Evolutionary conservation across 441 rosid species (phyloP).

Genomic region (Metrosideros polymorpha): DNA sequence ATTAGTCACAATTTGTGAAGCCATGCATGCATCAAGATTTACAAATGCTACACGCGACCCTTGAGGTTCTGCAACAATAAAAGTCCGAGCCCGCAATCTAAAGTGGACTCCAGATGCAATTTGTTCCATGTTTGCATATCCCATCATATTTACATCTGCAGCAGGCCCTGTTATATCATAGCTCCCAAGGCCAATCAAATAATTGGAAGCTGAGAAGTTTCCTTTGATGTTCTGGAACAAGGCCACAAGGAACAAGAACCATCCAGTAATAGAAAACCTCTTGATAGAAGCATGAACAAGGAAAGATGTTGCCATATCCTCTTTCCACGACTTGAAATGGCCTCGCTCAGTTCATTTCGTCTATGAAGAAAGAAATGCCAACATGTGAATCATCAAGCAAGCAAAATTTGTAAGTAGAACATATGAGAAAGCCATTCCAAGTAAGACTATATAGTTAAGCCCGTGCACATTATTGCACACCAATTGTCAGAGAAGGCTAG

Average conservation of each 20-base stretch:
- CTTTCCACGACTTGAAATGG: neutral
- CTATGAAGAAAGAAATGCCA: neutral
- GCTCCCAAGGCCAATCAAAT: constrained; percentile 91
- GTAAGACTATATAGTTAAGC: neutral
- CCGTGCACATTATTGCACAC: neutral
- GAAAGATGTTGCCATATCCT: neutral
- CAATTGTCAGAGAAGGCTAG: neutral
- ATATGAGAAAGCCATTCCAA: neutral
- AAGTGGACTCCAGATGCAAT: constrained; percentile 82
- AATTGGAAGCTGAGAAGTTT: constrained; percentile 32
- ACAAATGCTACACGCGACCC: constrained; percentile 79
- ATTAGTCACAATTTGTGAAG: constrained; percentile 74
- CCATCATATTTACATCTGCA: constrained; percentile 99
- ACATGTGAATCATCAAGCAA: neutral
- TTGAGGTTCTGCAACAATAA: constrained; percentile 73
- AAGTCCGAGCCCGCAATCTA: constrained; percentile 83
- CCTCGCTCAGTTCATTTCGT: neutral
- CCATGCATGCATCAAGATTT: constrained; percentile 98
- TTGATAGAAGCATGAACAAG: neutral
- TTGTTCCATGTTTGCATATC: constrained; percentile 85
- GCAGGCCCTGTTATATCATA: constrained; percentile 98
- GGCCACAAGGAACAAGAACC: neutral
- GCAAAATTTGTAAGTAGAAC: neutral
- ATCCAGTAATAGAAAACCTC: neutral
- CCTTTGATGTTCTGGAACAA: neutral